These are phyloP conservation scores for Cnidoscolus chayamansa DNA, from an alignment of 441 rosid genomes.

Conservation along the genomic window DNA sequence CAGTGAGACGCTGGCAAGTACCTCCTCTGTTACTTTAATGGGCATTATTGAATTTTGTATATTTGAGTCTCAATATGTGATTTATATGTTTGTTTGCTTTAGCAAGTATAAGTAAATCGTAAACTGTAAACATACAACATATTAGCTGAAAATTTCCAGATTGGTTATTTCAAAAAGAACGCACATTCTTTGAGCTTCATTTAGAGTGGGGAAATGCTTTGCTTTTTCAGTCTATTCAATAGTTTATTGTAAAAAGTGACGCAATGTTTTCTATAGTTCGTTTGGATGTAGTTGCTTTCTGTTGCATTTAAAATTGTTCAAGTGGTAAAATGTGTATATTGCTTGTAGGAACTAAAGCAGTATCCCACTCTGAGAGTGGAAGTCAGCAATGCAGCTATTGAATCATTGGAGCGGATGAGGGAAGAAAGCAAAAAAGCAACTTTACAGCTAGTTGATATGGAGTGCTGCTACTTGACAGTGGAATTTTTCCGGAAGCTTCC, in stretches of 20 bases:
- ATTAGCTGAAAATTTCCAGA: background rate
- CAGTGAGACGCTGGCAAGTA: constrained; percentile 53
- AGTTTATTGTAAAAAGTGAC: background rate
- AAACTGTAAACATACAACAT: background rate
- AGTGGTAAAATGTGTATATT: background rate
- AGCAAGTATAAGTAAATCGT: background rate
- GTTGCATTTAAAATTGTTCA: background rate
- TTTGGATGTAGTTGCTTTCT: background rate
- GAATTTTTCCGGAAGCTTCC: constrained; percentile 94
- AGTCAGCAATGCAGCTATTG: constrained; percentile 71
- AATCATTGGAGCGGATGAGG: constrained; percentile 79
- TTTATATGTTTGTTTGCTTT: background rate
- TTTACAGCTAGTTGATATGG: constrained; percentile 83
- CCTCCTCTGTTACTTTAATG: constrained; percentile 16
- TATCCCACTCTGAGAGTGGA: constrained; percentile 80
- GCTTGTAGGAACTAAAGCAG: constrained; percentile 70
- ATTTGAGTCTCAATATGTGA: background rate
- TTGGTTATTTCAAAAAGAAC: background rate
- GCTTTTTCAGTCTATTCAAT: background rate
- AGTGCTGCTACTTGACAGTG: constrained; percentile 75
- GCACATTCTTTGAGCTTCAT: background rate
- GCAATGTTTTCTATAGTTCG: background rate
- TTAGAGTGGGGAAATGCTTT: background rate
- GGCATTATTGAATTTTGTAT: constrained; percentile 2
- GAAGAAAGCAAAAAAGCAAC: constrained; percentile 84